These are phyloP conservation scores for Poteriospumella lacustris DNA, from an alignment of 108 stramenopile genomes.

Conservation along the genomic window DNA sequence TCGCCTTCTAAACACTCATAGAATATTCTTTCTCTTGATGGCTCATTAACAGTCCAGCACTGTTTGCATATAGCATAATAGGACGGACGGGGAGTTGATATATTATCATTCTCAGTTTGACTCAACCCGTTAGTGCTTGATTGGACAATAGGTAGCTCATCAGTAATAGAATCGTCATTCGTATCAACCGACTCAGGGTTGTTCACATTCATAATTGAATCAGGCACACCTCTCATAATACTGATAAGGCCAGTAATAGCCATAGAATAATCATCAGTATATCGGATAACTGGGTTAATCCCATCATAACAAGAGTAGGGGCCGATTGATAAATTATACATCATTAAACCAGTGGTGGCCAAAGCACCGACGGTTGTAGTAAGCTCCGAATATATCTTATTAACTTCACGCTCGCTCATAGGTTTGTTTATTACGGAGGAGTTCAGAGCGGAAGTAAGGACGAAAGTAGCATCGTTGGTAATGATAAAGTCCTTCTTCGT, in stretches of 20 bases:
- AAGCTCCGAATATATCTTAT: conserved; percentile 8
- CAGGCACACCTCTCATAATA: conserved; percentile 7
- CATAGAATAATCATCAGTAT: conserved; percentile 9
- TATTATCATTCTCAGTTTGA: conserved; percentile 9
- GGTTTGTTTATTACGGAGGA: conserved; percentile 7
- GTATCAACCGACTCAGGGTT: conserved; percentile 6
- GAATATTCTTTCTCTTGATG: conserved; percentile 8
- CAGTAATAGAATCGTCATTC: conserved; percentile 8
- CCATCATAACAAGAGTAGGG: conserved; percentile 7
- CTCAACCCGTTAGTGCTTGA: conserved; percentile 6
- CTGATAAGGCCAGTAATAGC: conserved; percentile 7
- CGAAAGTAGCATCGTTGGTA: conserved; percentile 13
- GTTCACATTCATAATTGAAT: conserved; percentile 9
- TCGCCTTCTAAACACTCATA: conserved; percentile 7
- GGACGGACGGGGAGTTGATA: conserved; percentile 6
- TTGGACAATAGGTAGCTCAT: conserved; percentile 7
- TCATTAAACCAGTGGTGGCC: conserved; percentile 6
- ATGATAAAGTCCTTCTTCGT: conserved; percentile 14
- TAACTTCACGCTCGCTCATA: conserved; percentile 7
- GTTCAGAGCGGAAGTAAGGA: conserved; percentile 6
- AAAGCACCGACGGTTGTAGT: conserved; percentile 6
- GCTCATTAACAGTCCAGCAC: conserved; percentile 6
- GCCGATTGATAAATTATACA: conserved; percentile 8
- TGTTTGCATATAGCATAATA: conserved; percentile 9
- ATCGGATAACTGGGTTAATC: conserved; percentile 7